Percentiles rank a stretch among this genome's conserved stretches.
Evolutionary conservation across 257 asterid genomes (phyloP).

Genomic region (Hygrophila difformis): DNA sequence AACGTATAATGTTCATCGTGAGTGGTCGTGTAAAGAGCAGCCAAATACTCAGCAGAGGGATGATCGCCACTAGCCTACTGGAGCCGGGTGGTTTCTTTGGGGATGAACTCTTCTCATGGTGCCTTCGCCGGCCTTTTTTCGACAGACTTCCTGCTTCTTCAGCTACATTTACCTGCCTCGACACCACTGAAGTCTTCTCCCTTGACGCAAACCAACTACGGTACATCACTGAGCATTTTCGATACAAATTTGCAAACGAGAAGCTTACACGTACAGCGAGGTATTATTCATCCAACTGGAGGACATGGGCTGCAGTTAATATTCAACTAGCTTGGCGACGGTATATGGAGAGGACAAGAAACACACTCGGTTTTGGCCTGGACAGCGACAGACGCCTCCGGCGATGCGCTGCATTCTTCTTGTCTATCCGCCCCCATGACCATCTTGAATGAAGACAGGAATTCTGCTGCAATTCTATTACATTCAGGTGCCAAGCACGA

Average conservation of each 20-base stretch:
- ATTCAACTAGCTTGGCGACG: slow-evolving; percentile 58
- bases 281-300: slow-evolving; percentile 61
- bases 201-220: slow-evolving; percentile 41
- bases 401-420: slow-evolving; percentile 49
- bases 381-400: slow-evolving; percentile 39
- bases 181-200: slow-evolving; percentile 42
- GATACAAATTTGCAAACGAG: slow-evolving; percentile 53
- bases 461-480: too few relatives aligned
- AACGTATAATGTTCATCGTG: slow-evolving; percentile 46
- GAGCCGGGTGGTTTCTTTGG: slow-evolving; percentile 58
- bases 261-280: slow-evolving; percentile 39
- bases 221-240: slow-evolving; percentile 50
- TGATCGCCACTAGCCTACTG: slow-evolving; percentile 36
- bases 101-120: slow-evolving; percentile 62
- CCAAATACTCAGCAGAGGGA: slow-evolving; percentile 42
- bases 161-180: slow-evolving; percentile 48
- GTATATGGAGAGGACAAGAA: slow-evolving; percentile 25
- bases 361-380: not conserved
- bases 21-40: slow-evolving; percentile 44
- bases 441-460: slow-evolving; percentile 39
- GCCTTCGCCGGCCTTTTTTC: slow-evolving; percentile 54
- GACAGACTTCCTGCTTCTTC: slow-evolving; percentile 55
- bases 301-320: slow-evolving; percentile 69
- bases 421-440: slow-evolving; percentile 63
- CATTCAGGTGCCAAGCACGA: too few relatives aligned